These are phyloP conservation scores for Torulaspora maleeae DNA, from an alignment of 805 yeast genomes.

Conservation along the genomic window DNA sequence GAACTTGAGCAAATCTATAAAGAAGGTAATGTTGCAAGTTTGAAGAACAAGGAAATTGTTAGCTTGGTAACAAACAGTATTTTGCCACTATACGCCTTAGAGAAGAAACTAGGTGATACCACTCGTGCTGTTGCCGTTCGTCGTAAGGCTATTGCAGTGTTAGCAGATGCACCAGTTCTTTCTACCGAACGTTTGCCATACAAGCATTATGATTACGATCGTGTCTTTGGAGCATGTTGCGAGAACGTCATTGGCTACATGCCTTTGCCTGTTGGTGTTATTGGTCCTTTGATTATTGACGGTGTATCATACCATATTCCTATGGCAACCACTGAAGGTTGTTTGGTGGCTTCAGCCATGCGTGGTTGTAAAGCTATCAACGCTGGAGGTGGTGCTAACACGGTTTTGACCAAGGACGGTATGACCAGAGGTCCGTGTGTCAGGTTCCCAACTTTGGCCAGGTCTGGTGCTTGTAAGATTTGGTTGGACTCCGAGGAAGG, in stretches of 20 bases:
- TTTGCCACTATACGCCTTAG: constrained; percentile 88
- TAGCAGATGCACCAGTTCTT: constrained; percentile 78
- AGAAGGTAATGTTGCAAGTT: constrained; percentile 62
- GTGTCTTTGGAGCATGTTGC: constrained; percentile 98
- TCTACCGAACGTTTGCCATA: constrained; percentile 72
- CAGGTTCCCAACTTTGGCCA: constrained; percentile 67
- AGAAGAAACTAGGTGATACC: constrained; percentile 82
- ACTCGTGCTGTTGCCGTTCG: constrained; percentile 92
- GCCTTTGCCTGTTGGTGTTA: constrained; percentile 97
- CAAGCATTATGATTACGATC: constrained; percentile 79
- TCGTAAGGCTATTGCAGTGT: constrained; percentile 81
- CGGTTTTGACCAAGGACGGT: constrained; percentile 92
- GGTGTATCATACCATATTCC: constrained; percentile 88
- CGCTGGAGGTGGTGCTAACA: constrained; percentile 91
- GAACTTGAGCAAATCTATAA: constrained; percentile 60
- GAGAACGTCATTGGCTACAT: constrained; percentile 95
- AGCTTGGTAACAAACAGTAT: constrained; percentile 67
- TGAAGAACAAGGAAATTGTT: constrained; percentile 70
- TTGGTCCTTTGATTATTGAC: constrained; percentile 93
- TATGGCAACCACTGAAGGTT: constrained; percentile 99
- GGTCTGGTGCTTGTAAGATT: constrained; percentile 91
- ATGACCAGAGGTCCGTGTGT: constrained; percentile 99
- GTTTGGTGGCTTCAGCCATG: constrained; percentile 96
- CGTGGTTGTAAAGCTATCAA: constrained; percentile 98
- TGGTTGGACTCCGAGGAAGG: constrained; percentile 98